phyloP scores from a whole-genome alignment of 148 eudicot genomes.

The Mesembryanthemum crystallinum region DNA sequence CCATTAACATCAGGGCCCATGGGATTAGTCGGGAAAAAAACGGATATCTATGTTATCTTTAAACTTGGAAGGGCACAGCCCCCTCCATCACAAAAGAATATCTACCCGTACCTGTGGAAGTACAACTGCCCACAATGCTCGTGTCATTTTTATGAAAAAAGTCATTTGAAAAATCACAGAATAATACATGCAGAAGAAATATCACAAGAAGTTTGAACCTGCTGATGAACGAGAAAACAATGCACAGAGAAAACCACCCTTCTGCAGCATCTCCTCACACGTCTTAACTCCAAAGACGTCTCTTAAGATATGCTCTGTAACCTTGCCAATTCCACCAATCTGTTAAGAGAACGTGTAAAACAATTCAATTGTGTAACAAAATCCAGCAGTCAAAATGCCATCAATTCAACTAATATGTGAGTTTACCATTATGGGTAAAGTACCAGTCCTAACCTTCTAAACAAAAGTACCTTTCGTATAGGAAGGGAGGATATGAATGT shows the following conservation, averaged over 20 bases:
- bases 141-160: not conserved
- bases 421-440: not conserved
- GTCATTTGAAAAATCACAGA: not conserved
- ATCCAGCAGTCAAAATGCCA: not conserved
- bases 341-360: conserved; percentile 31
- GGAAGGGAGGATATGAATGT: conserved; percentile 94
- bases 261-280: conserved; percentile 81
- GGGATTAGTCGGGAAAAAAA: not conserved
- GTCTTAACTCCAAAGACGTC: conserved; percentile 73
- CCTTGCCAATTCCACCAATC: conserved; percentile 99
- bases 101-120: not conserved
- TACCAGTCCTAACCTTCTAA: not conserved
- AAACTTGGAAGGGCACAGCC: not conserved
- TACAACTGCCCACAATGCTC: not conserved
- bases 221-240: conserved; percentile 82
- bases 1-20: not conserved
- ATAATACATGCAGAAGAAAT: not conserved
- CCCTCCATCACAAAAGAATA: not conserved
- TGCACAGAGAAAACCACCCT: conserved; percentile 75
- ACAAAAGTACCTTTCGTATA: conserved; percentile 68
- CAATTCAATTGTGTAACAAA: not conserved
- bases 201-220: conserved; percentile 42
- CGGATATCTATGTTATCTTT: too few relatives aligned
- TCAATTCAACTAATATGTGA: not conserved
- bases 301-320: conserved; percentile 77